phyloP scores from a whole-genome alignment of 768 basidiomycete genomes.

The Dendrothele bispora region DNA sequence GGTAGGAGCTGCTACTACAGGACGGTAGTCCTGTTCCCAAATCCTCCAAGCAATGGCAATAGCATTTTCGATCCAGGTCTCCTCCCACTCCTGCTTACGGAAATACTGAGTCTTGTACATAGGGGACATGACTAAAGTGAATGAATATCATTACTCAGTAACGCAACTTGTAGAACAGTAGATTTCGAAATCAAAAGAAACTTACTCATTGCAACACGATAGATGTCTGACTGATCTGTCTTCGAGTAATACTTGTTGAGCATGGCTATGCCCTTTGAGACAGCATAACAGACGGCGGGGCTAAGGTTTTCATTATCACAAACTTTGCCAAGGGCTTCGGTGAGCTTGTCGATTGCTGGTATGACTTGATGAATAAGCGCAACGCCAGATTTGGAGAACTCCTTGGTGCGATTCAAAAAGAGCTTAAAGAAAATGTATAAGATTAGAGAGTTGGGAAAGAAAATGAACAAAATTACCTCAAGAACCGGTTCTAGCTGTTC shows the following conservation, averaged over 20 bases:
- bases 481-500: too few species aligned
- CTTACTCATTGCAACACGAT: constrained; percentile 5
- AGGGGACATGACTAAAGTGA: background rate
- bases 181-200: background rate
- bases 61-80: background rate
- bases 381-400: background rate
- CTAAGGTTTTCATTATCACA: background rate
- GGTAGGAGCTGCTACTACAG: background rate
- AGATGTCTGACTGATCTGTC: constrained; percentile 3
- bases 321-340: background rate
- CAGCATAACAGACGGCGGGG: background rate
- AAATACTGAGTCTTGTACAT: background rate
- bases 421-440: background rate
- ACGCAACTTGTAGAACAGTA: background rate
- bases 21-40: background rate
- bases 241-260: constrained; percentile 3
- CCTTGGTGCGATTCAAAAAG: background rate
- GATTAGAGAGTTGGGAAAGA: too few species aligned
- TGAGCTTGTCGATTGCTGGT: too few species aligned
- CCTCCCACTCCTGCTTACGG: background rate
- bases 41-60: background rate
- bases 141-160: too few species aligned
- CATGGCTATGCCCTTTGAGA: background rate
- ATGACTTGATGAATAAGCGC: background rate
- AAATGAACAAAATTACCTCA: too few species aligned